Evolutionary conservation across 441 rosid species (phyloP), one percentile per base, ranked within the genome.

Genomic region (Erodium moschatum): DNA sequence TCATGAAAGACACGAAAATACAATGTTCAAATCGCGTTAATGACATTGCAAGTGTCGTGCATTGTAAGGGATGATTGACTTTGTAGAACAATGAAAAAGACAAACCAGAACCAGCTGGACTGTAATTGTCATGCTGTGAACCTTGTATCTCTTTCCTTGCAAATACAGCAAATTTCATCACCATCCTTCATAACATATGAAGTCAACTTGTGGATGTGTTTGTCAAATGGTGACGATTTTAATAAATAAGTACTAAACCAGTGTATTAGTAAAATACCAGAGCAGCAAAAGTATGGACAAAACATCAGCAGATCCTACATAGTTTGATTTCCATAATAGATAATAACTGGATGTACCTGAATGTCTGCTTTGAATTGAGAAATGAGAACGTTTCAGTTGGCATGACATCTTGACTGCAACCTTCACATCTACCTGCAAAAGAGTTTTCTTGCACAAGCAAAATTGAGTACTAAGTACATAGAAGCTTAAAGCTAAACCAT

Each of bases 201-300:
- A 4, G 27, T 60, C n/a, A 21, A 60, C 48, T 42, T 42, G 31
- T 60, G 12, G 21, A 21, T 60, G 64, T 12, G 21, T 16, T 42
- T 42, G 64, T 60, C 64, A 60, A 60, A 21, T 60, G 64, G 64
- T 58, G 27, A 60, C 15, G 64, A 8, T 60, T 60, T 60, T 21
- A 60, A 20, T 13, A 60, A 21, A 20, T 20, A 60, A 60, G 31
- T 60, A 21, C 33, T 60, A 21, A 19, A 60, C 29, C 12, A 18
- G 48, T 42, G 21, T 20, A 60, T 9, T 12, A 10, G 33, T 21
- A 20, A 58, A 20, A 58, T 58, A 58, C 29, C 64, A 60, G 31
- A 60, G 33, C 64, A 60, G 64, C 33, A 20, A 21, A 60, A 19
- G 64, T 9, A 12, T 60, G 48, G 13, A 31, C 64, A 60, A 60